Evolutionary conservation across 306 rosid genomes (phyloP).

Genomic region (Coriaria nepalensis): DNA sequence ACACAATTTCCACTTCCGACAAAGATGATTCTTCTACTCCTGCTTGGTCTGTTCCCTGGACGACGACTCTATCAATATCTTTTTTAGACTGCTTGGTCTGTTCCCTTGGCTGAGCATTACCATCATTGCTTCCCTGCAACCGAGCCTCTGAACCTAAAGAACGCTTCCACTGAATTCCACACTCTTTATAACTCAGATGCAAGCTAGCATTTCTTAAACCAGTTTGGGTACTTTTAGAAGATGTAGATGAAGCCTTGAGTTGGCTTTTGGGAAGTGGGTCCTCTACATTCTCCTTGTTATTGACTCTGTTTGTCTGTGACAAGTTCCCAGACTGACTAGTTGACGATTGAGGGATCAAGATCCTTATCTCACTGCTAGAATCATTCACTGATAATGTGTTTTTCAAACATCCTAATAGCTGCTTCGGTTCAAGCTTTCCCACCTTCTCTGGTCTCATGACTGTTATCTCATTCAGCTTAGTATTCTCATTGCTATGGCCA

Average conservation of each 20-base stretch:
- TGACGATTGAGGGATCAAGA: conserved; percentile 1
- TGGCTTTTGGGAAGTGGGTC: conserved; percentile 6
- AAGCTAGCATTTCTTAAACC: conserved; percentile 1
- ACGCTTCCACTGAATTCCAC: conserved; percentile 6
- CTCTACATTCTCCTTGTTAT: conserved; percentile 17
- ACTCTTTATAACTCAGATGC: not conserved
- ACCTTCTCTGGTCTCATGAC: conserved; percentile 8
- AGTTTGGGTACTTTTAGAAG: not conserved
- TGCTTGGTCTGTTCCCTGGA: conserved; percentile 3
- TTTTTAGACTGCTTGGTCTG: conserved; percentile 6
- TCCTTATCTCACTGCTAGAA: conserved; percentile 1
- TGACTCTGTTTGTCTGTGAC: conserved; percentile 7
- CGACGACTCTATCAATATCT: not conserved
- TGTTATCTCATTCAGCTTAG: conserved; percentile 3
- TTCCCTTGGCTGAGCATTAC: not conserved
- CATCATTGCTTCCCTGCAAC: conserved; percentile 1
- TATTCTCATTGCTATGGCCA: conserved; percentile 2
- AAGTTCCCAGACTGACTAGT: conserved; percentile 3
- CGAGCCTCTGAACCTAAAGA: conserved; percentile 7
- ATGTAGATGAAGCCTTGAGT: not conserved
- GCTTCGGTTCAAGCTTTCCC: conserved; percentile 1
- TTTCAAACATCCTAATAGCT: conserved; percentile 2
- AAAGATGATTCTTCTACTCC: conserved; percentile 3
- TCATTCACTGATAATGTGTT: not conserved
- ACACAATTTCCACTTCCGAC: conserved; percentile 17